Conservation (phyloP, 805 yeast genomes). For the Candida fluviatilis region DNA sequence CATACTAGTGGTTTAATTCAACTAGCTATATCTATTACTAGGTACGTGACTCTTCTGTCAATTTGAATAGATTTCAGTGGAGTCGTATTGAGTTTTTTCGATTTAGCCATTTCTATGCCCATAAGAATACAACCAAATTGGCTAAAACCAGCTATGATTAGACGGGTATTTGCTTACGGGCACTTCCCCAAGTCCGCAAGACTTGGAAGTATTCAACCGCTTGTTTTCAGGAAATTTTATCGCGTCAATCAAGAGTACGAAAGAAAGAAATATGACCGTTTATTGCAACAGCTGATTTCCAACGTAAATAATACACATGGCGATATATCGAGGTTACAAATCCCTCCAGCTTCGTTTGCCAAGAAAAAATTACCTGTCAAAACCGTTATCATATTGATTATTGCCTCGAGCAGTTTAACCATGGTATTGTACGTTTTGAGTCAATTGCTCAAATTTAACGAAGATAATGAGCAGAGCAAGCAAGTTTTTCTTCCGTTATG, state of each 20-base stretch:
- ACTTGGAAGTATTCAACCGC: not conserved
- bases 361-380: constrained; percentile 14
- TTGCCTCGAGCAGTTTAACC: constrained; percentile 18
- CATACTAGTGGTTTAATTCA: no score
- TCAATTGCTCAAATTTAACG: constrained; percentile 12
- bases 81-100: no score
- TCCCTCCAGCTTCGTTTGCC: not conserved
- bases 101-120: no score
- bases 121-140: no score
- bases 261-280: constrained; percentile 12
- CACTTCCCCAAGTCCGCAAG: not conserved
- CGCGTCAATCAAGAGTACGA: constrained; percentile 9
- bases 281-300: constrained; percentile 6
- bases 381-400: constrained; percentile 17
- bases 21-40: no score
- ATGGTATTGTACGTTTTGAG: constrained; percentile 20
- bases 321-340: not conserved
- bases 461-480: constrained; percentile 1
- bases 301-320: not conserved
- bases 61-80: no score
- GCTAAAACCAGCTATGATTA: not conserved
- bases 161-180: not conserved
- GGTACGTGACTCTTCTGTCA: no score
- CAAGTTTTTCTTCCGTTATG: constrained; percentile 21
- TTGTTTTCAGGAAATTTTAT: not conserved